Percentiles rank a stretch among this genome's conserved stretches.
phyloP scores from a whole-genome alignment of 176 grass and related monocot species.

The Echinochloa phyllopogon region DNA sequence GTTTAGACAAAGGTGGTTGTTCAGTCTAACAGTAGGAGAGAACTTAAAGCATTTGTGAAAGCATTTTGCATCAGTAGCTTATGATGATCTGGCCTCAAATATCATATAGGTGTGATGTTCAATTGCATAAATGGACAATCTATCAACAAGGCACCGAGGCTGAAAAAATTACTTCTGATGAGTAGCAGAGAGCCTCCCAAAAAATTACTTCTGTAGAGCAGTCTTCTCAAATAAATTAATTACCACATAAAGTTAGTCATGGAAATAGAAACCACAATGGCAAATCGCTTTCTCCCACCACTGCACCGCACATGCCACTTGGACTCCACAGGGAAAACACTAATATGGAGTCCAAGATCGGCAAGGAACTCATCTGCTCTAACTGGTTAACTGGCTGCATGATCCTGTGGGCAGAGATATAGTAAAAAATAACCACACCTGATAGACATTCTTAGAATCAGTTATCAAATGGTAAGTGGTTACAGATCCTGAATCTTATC shows the following conservation, averaged over 20 bases:
- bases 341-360: neutral
- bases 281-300: neutral
- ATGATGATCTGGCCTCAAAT: neutral
- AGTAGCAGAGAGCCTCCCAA: neutral
- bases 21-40: neutral
- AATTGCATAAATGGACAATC: constrained; percentile 9
- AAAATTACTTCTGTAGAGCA: neutral
- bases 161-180: neutral
- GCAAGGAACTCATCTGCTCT: neutral
- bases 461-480: constrained; percentile 16
- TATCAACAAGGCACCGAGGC: neutral
- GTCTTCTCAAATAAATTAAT: constrained; percentile 25
- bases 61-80: neutral
- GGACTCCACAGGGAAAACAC: neutral
- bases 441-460: neutral
- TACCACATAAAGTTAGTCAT: neutral
- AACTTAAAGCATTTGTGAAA: neutral
- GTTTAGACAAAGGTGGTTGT: neutral
- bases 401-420: neutral
- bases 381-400: neutral
- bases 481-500: constrained; percentile 23
- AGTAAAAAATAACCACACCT: neutral
- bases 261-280: neutral
- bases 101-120: neutral
- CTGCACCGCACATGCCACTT: neutral